Conservation (phyloP, 108 stramenopile genomes). For the Skeletonema potamos region DNA sequence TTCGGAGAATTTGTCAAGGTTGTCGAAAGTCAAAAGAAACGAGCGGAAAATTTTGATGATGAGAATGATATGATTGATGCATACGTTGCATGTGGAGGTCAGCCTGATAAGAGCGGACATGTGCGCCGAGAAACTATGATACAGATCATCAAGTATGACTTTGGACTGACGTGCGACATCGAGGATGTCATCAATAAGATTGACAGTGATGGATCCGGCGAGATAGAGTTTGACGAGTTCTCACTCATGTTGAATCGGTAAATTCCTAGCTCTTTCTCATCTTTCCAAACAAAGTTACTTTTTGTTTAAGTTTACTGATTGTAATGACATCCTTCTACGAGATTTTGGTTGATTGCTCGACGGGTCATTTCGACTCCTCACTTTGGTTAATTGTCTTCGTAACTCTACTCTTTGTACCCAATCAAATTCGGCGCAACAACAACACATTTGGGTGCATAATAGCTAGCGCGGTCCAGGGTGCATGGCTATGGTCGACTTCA, state of each 20-base stretch:
- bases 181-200: constrained; percentile 81
- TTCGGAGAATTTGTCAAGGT: constrained; percentile 92
- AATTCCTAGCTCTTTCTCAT: not conserved
- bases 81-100: constrained; percentile 89
- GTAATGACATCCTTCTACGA: too few species aligned
- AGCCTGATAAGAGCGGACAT: constrained; percentile 60
- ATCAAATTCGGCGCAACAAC: too few species aligned
- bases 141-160: constrained; percentile 85
- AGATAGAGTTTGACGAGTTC: constrained; percentile 89
- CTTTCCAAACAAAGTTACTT: not conserved
- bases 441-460: too few species aligned
- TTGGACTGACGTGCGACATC: constrained; percentile 85
- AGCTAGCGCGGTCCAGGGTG: too few species aligned
- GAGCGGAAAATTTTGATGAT: constrained; percentile 78
- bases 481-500: too few species aligned
- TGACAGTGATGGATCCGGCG: constrained; percentile 78
- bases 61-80: constrained; percentile 92
- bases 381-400: too few species aligned
- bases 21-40: constrained; percentile 88
- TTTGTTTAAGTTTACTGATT: too few species aligned
- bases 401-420: too few species aligned
- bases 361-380: too few species aligned
- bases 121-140: constrained; percentile 73
- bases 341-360: too few species aligned
- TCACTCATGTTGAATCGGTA: constrained; percentile 61